Conservation (phyloP, 2,329 filamentous ascomycete species). For the Rhynchosporium graminicola region DNA sequence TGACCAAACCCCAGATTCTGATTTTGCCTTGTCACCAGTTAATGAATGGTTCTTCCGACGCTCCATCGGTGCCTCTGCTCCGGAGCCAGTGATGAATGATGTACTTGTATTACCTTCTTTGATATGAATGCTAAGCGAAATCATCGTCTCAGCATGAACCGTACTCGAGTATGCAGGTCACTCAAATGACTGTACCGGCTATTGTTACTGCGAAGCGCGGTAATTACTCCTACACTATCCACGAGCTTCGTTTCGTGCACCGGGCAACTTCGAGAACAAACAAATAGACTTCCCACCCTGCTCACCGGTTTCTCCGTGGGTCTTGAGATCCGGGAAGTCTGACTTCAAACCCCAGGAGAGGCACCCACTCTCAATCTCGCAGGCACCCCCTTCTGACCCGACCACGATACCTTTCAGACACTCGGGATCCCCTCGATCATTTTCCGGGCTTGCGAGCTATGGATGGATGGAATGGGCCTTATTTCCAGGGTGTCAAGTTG, state of each 20-base stretch:
- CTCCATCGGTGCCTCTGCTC: background rate
- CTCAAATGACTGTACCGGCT: slow-evolving; percentile 4
- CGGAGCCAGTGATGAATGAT: background rate
- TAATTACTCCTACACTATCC: slow-evolving; percentile 2
- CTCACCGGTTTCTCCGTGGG: background rate
- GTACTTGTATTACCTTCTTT: too few relatives aligned
- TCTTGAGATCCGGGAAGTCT: background rate
- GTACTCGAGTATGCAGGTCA: background rate
- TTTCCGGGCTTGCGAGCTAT: slow-evolving; percentile 5
- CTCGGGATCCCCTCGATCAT: slow-evolving; percentile 2
- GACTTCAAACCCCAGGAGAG: background rate
- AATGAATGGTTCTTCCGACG: background rate
- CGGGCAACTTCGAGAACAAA: slow-evolving; percentile 3
- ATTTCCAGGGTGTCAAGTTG: background rate
- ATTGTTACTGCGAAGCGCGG: slow-evolving; percentile 5
- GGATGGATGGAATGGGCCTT: background rate
- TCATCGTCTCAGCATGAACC: background rate
- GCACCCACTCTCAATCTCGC: background rate
- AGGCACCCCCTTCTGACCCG: background rate
- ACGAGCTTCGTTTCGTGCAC: slow-evolving; percentile 2
- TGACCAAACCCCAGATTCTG: background rate
- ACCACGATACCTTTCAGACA: background rate
- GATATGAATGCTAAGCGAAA: background rate
- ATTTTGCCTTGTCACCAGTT: background rate
- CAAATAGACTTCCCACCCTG: slow-evolving; percentile 12